These are phyloP conservation scores for Chaetoceros tenuissimus DNA, from an alignment of 108 stramenopile species.

Conservation along the genomic window DNA sequence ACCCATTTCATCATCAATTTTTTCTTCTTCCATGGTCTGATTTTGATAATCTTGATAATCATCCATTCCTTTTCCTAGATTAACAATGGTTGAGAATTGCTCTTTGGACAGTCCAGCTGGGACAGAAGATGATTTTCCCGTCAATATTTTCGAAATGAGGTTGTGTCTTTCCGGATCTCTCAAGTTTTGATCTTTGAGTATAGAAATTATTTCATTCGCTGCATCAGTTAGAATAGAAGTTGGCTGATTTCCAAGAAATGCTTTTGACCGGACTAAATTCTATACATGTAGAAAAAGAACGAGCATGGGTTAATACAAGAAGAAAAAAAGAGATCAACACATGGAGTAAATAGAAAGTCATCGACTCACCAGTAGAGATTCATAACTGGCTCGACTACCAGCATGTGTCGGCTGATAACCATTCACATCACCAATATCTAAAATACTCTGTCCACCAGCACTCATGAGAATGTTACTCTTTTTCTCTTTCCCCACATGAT, in stretches of 20 bases:
- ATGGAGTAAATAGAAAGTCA: not conserved
- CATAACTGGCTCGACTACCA: constrained; percentile 60
- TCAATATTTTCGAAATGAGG: constrained; percentile 67
- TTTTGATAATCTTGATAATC: constrained; percentile 61
- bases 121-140: constrained; percentile 35
- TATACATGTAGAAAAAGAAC: not conserved
- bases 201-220: constrained; percentile 83
- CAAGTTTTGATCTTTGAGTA: constrained; percentile 70
- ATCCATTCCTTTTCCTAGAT: constrained; percentile 79
- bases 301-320: constrained; percentile 8
- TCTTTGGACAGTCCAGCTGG: constrained; percentile 35
- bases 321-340: constrained; percentile 3
- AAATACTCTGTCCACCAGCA: constrained; percentile 39
- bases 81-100: constrained; percentile 69
- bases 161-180: constrained; percentile 75
- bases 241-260: constrained; percentile 85
- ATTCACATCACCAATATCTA: constrained; percentile 36
- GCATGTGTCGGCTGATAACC: constrained; percentile 73
- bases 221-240: constrained; percentile 83
- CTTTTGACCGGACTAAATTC: constrained; percentile 44
- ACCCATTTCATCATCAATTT: constrained; percentile 91
- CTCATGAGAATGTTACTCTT: constrained; percentile 15
- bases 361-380: constrained; percentile 53
- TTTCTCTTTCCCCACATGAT: constrained; percentile 3
- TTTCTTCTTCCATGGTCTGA: constrained; percentile 22